A percentile compares a stretch with the other conserved stretches of the same genome.
Conservation (phyloP, 495 filamentous ascomycete species). For the Xanthoparmelia taractica region DNA sequence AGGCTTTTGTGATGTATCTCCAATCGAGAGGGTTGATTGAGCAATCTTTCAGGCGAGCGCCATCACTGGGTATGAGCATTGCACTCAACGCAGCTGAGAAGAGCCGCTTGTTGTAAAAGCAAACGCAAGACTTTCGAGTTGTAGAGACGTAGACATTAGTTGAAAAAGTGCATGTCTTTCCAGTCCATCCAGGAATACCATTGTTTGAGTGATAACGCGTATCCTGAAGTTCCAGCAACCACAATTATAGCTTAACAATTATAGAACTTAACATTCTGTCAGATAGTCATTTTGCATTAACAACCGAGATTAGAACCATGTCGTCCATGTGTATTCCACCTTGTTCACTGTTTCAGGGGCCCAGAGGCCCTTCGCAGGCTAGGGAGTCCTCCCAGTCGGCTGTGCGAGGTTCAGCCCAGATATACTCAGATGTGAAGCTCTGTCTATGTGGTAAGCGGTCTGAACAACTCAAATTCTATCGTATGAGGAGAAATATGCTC, state of each 20-base stretch:
- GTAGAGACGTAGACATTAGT: too few relatives aligned
- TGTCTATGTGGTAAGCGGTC: not conserved
- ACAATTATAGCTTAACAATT: not conserved
- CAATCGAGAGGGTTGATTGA: not conserved
- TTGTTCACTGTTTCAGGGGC: not conserved
- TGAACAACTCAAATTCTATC: not conserved
- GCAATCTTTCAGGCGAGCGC: too few relatives aligned
- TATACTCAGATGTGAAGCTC: not conserved
- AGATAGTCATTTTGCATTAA: too few relatives aligned
- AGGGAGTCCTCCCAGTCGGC: not conserved
- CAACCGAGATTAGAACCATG: too few relatives aligned
- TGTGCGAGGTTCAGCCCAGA: not conserved
- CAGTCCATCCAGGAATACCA: not conserved
- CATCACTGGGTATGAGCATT: not conserved
- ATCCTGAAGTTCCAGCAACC: not conserved
- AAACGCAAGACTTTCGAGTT: too few relatives aligned
- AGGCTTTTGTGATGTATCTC: too few relatives aligned
- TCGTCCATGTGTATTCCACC: not conserved
- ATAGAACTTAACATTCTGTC: not conserved
- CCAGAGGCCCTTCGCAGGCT: not conserved
- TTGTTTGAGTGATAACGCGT: not conserved
- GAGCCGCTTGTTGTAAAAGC: too few relatives aligned
- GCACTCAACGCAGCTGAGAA: too few relatives aligned
- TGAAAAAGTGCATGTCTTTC: not conserved
- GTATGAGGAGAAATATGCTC: not conserved